Conservation (phyloP, 1,284 basidiomycete genomes). For the Rhodotorula sp. region DNA sequence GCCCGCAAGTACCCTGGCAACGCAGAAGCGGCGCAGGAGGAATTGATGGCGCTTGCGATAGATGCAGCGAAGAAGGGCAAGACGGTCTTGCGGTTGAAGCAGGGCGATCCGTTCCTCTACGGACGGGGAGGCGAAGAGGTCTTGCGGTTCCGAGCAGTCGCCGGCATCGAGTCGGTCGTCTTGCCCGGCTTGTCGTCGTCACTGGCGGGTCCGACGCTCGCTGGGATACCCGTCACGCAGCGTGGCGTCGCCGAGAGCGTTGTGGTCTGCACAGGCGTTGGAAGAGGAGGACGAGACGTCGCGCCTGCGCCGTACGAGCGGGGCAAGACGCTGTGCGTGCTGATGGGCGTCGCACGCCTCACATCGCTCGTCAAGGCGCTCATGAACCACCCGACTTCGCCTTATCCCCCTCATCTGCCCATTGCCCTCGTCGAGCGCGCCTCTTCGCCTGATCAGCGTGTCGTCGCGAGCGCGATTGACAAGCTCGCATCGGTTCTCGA, state of each 20-base stretch:
- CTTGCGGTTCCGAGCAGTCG: slow-evolving; percentile 73
- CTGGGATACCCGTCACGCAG: slow-evolving; percentile 90
- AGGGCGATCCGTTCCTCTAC: slow-evolving; percentile 94
- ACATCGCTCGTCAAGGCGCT: slow-evolving; percentile 24
- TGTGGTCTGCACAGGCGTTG: slow-evolving; percentile 89
- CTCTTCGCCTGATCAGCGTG: slow-evolving; percentile 84
- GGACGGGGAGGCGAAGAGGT: slow-evolving; percentile 93
- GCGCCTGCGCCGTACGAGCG: slow-evolving; percentile 82
- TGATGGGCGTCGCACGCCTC: slow-evolving; percentile 89
- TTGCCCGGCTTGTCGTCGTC: slow-evolving; percentile 87
- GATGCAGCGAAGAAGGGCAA: slow-evolving; percentile 73
- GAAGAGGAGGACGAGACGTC: slow-evolving; percentile 79
- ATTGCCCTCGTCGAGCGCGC: slow-evolving; percentile 93
- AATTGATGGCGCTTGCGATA: slow-evolving; percentile 87
- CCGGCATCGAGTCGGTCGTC: slow-evolving; percentile 77
- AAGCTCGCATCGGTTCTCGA: slow-evolving; percentile 71
- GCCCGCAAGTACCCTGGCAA: slow-evolving; percentile 98
- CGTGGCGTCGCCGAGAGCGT: slow-evolving; percentile 88
- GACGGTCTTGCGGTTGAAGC: slow-evolving; percentile 88
- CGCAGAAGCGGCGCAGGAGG: slow-evolving; percentile 87
- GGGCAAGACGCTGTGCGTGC: slow-evolving; percentile 71
- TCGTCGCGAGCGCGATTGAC: slow-evolving; percentile 74
- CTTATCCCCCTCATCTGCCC: slow-evolving; percentile 74
- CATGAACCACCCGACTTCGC: slow-evolving; percentile 36
- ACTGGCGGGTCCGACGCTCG: slow-evolving; percentile 82